phyloP scores from a whole-genome alignment of 2,329 filamentous ascomycete species.

The Trichoderma simmonsii region DNA sequence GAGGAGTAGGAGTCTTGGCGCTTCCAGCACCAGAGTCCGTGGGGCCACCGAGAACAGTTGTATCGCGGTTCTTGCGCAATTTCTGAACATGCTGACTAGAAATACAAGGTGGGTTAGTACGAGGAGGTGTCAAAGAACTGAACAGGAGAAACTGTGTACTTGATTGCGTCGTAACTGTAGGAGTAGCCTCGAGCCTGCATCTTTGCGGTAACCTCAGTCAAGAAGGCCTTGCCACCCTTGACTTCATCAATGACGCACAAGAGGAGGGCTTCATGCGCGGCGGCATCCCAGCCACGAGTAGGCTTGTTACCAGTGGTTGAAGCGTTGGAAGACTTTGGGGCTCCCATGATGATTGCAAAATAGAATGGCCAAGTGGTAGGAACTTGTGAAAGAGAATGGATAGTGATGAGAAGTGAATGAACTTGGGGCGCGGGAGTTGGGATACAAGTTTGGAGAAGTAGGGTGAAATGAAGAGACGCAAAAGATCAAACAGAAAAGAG shows the following conservation, averaged over 20 bases:
- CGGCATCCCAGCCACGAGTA: constrained; percentile 35
- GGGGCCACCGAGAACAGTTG: constrained; percentile 24
- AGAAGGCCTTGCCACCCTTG: constrained; percentile 34
- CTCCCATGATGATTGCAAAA: constrained; percentile 13
- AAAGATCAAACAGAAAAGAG: neutral
- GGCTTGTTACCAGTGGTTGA: constrained; percentile 23
- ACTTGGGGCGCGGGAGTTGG: neutral
- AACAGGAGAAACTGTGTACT: constrained; percentile 31
- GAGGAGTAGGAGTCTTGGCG: constrained; percentile 24
- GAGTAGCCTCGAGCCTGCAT: constrained; percentile 36
- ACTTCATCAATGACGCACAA: constrained; percentile 35
- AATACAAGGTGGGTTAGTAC: constrained; percentile 20
- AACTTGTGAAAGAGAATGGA: neutral
- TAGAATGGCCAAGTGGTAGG: neutral
- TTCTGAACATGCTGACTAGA: constrained; percentile 47
- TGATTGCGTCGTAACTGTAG: constrained; percentile 40
- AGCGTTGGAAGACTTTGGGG: neutral
- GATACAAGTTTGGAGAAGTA: neutral
- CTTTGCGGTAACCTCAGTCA: constrained; percentile 31
- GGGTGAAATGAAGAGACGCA: neutral
- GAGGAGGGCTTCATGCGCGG: constrained; percentile 40
- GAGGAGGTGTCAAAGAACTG: constrained; percentile 18
- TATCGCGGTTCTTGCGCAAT: constrained; percentile 38
- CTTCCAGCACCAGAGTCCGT: constrained; percentile 15
- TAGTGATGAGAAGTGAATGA: neutral